phyloP scores from a whole-genome alignment of 192 early-diverging fungal genomes.

The Lunasporangiospora selenospora region DNA sequence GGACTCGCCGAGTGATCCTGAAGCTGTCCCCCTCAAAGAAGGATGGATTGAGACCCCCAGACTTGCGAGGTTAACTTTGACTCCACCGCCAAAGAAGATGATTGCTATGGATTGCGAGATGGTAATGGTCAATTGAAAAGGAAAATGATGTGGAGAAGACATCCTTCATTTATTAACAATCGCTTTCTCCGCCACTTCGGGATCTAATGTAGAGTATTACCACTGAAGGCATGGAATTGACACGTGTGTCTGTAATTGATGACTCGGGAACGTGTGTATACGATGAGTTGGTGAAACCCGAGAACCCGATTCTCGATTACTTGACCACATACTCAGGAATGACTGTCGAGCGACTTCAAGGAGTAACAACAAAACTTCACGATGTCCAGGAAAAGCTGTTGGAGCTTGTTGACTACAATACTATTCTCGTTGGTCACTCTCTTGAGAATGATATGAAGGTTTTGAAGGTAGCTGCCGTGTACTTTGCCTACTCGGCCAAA shows the following conservation, averaged over 20 bases:
- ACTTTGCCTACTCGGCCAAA: not conserved
- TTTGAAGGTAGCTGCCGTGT: slow-evolving; percentile 45
- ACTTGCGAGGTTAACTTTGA: slow-evolving; percentile 15
- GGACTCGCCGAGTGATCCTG: slow-evolving; percentile 9
- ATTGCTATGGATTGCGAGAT: slow-evolving; percentile 71
- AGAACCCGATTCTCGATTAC: slow-evolving; percentile 60
- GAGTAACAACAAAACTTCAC: slow-evolving; percentile 45
- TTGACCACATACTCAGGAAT: slow-evolving; percentile 65
- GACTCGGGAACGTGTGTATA: slow-evolving; percentile 45
- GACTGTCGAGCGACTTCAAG: slow-evolving; percentile 50
- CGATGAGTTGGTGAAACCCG: slow-evolving; percentile 60
- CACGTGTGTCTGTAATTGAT: slow-evolving; percentile 60
- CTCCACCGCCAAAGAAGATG: slow-evolving; percentile 45
- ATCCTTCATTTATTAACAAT: too few species aligned
- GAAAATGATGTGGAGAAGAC: too few species aligned
- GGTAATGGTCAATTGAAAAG: too few species aligned
- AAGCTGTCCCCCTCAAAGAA: slow-evolving; percentile 9
- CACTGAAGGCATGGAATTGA: slow-evolving; percentile 40
- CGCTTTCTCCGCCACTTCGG: too few species aligned
- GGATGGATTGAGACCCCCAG: slow-evolving; percentile 59
- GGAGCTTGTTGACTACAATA: slow-evolving; percentile 50
- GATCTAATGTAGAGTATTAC: slow-evolving; percentile 16
- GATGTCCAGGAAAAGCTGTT: slow-evolving; percentile 56
- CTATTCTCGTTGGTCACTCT: slow-evolving; percentile 61
- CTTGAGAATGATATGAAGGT: slow-evolving; percentile 77